phyloP scores from a whole-genome alignment of 73 alveolate species.

The Durusdinium trenchii region DNA sequence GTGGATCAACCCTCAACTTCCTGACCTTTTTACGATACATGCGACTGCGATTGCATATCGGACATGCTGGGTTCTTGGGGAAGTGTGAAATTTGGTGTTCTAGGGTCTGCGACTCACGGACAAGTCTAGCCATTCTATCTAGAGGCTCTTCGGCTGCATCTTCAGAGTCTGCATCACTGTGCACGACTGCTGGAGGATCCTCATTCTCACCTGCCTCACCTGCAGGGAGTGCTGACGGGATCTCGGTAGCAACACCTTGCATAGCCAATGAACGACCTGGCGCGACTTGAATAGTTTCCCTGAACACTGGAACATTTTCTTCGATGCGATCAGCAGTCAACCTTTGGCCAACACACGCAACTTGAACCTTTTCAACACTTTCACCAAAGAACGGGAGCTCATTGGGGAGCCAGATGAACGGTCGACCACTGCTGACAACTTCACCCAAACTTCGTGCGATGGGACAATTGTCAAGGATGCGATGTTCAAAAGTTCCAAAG shows the following conservation, averaged over 20 bases:
- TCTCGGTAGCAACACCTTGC: background rate
- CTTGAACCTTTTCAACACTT: background rate
- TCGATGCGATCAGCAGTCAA: background rate
- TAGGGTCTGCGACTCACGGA: background rate
- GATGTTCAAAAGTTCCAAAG: background rate
- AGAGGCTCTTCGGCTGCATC: background rate
- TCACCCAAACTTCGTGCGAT: background rate
- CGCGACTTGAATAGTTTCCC: background rate
- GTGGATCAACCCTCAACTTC: background rate
- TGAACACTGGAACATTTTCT: background rate
- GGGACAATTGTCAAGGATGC: background rate
- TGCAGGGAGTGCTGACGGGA: background rate
- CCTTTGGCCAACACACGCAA: background rate
- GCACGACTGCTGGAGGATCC: background rate
- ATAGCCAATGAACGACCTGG: background rate
- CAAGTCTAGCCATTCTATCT: background rate
- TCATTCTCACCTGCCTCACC: background rate
- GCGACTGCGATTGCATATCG: background rate
- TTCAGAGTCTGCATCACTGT: background rate
- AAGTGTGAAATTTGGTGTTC: slow-evolving; percentile 1
- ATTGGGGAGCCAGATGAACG: background rate
- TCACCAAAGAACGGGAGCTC: background rate
- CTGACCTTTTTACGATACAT: background rate
- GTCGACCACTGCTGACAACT: background rate
- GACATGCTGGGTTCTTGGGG: slow-evolving; percentile 17